A percentile compares a stretch with the other conserved stretches of the same genome.
phyloP scores from a whole-genome alignment of 176 grass and related monocot genomes.

The Oryza australiensis region DNA sequence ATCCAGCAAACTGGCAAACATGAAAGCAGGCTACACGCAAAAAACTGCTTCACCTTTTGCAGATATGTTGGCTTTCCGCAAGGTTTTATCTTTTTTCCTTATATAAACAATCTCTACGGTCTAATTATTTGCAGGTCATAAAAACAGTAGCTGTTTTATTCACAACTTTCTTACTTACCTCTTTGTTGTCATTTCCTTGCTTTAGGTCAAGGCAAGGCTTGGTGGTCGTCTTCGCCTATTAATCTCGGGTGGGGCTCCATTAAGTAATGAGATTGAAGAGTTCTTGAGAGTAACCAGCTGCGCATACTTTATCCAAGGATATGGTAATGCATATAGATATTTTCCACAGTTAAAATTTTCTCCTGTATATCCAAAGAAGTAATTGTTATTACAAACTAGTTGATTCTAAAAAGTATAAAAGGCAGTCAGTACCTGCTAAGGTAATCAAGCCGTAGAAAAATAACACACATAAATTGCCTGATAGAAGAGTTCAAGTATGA shows the following conservation, averaged over 20 bases:
- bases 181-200: constrained; percentile 30
- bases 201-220: constrained; percentile 90
- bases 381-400: neutral
- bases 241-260: constrained; percentile 86
- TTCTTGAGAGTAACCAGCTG: constrained; percentile 93
- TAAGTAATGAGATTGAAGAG: constrained; percentile 93
- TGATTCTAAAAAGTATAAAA: constrained; percentile 5
- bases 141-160: constrained; percentile 24
- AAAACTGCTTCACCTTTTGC: constrained; percentile 92
- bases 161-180: neutral
- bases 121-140: constrained; percentile 1
- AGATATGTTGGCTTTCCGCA: constrained; percentile 83
- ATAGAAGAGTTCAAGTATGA: constrained; percentile 17
- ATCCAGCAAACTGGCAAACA: constrained; percentile 78
- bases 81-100: constrained; percentile 56
- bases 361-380: constrained; percentile 34
- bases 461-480: neutral
- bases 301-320: constrained; percentile 87
- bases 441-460: constrained; percentile 1
- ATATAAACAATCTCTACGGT: neutral
- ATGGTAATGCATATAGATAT: constrained; percentile 58
- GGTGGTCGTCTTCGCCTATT: constrained; percentile 91
- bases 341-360: constrained; percentile 22
- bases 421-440: neutral
- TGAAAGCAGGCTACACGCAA: constrained; percentile 82